Evolutionary conservation across 495 filamentous ascomycete species (phyloP), one percentile per base, ranked within the genome.

Genomic region (Penicillium bovifimosum): DNA sequence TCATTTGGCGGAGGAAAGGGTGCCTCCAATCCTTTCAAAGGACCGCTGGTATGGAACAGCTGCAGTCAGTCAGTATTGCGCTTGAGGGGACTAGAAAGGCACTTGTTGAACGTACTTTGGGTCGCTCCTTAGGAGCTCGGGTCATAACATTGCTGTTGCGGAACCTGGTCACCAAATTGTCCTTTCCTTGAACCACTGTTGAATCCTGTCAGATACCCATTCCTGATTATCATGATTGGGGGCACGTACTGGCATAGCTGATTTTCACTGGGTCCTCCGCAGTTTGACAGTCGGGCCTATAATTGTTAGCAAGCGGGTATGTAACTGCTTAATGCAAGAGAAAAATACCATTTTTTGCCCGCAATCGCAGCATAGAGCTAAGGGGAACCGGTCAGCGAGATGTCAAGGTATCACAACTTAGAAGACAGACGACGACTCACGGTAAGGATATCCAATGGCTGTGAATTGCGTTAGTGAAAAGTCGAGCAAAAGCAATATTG

Each of bases 131-230:
- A 5, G 80, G 75, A 36, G 84, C 78, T 68, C 96, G 90, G 9
- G 90, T 72, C 87, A 96, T 96, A 11, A 98, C 90, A 5, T 87
- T 88, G 47, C 90, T 96, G 70, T 98, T 98, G 17, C 92, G 86
- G 69, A 98, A 97, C 58, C 96, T 95, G 61, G 92, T 85, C 29
- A 96, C 80, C 6, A 96, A 77, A 47, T 87, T 90, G 63, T 95
- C 92, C 54, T 84, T 84, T 34, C 92, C 93, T 72, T 98, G 93
- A 53, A 95, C 89, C 29, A 90, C 88, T 91, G 29, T 54, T 55
- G 14, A 35, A 31, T 9, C 27, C 41, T 11, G 29, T 73, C 27
- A 71, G 47, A 41, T 44, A 45, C 41, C n/a, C 9, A 41, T 11
- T 11, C 34, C 65, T 50, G 63, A 62, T 40, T 47, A 27, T 11